A percentile compares a stretch with the other conserved stretches of the same genome.
Conservation (phyloP, 148 eudicot species). For the Cornus florida region DNA sequence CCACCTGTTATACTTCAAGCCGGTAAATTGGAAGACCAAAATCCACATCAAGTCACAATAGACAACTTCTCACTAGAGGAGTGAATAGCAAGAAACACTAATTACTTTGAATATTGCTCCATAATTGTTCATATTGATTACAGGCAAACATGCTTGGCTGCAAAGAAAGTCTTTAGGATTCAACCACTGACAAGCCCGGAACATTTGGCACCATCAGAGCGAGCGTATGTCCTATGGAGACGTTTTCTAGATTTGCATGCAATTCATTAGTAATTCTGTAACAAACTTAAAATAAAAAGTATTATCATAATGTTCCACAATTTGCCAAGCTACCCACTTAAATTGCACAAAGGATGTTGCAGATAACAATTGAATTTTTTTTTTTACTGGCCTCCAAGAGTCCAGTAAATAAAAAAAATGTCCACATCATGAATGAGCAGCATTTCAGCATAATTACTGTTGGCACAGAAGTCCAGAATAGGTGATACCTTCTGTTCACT, state of each 20-base stretch:
- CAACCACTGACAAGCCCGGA: not conserved
- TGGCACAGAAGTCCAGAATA: not conserved
- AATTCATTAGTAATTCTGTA: slow-evolving; percentile 5
- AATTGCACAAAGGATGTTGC: not conserved
- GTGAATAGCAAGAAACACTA: not conserved
- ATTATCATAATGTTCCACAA: too few species aligned
- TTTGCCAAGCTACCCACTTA: too few species aligned
- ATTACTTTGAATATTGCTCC: not conserved
- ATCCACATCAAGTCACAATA: not conserved
- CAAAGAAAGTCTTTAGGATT: not conserved
- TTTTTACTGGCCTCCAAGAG: not conserved
- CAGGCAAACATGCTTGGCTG: slow-evolving; percentile 9
- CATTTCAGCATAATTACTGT: not conserved
- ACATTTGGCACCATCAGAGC: not conserved
- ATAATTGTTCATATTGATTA: slow-evolving; percentile 1
- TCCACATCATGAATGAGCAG: not conserved
- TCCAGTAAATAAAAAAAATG: not conserved
- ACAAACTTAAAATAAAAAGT: not conserved
- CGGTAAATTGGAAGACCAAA: too few species aligned
- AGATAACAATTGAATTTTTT: not conserved
- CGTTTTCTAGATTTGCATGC: not conserved
- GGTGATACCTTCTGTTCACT: not conserved
- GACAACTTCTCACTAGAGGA: not conserved
- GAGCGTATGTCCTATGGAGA: not conserved
- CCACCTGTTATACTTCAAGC: not conserved